Evolutionary conservation across 768 basidiomycete genomes (phyloP), one percentile per base, ranked within the genome.

Genomic region (Cytidiella melzeri): DNA sequence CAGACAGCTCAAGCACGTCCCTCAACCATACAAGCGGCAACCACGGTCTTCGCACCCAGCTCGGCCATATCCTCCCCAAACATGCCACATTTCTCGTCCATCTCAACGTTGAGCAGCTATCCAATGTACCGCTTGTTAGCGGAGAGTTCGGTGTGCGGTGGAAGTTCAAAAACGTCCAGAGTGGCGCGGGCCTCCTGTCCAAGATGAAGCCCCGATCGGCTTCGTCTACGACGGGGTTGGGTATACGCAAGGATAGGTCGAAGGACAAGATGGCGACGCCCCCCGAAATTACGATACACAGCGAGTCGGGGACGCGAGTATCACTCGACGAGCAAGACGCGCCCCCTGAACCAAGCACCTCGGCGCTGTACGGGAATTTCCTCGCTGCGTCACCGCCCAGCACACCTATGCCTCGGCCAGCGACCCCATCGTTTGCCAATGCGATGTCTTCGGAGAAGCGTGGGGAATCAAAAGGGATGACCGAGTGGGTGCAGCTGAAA

Each of bases 121-220:
- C 76, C 18, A 83, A 79, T 55, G 81, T 90, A 0, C 87, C 87
- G 0, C 77, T 87, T 50, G 77, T 87, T 27, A 68, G 70, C 37
- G 87, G 87, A 54, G 76, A 85, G 59, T 87, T 88, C 59, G 79
- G 72, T 18, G 75, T 83, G 4, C 70, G 73, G 19, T 88, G 87
- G 85, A 83, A 79, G 64, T 77, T 88, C 65, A 84, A 80, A 69
- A 73, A 80, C 54, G 73, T 71, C 26, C 68, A 67, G 30, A 64
- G 73, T 2, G 67, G 18, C 69, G 73, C 59, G 56, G 73, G 77
- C 3, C 57, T 80, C 26, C 58, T 76, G 30, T 55, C 63, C 38
- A 72, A 68, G 64, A 69, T 69, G 57, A 71, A 68, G 55, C 64
- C 36, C 27, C 51, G 45, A 12, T 49, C 47, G 3, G 26, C 25